phyloP scores from a whole-genome alignment of 495 filamentous ascomycete species.

The Aspergillus biplanus region DNA sequence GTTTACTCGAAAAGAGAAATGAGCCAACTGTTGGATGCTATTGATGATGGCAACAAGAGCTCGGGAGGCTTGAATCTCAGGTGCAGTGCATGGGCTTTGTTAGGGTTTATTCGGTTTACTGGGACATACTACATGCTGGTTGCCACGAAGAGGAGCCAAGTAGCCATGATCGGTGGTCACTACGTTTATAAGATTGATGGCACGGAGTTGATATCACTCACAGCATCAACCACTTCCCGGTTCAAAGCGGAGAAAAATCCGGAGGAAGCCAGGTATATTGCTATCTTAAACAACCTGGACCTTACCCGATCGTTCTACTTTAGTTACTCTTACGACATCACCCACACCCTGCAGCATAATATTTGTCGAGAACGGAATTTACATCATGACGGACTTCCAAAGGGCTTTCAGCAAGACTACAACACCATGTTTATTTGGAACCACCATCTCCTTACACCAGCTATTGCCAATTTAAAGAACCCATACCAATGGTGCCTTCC shows the following conservation, averaged over 20 bases:
- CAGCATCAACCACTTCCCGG: slow-evolving; percentile 61
- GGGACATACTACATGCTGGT: slow-evolving; percentile 97
- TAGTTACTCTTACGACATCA: slow-evolving; percentile 97
- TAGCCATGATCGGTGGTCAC: slow-evolving; percentile 94
- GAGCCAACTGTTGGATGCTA: slow-evolving; percentile 86
- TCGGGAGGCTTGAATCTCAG: slow-evolving; percentile 90
- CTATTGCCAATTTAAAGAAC: slow-evolving; percentile 67
- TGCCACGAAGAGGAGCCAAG: slow-evolving; percentile 93
- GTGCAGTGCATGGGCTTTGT: slow-evolving; percentile 88
- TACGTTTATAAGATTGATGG: slow-evolving; percentile 94
- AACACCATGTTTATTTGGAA: slow-evolving; percentile 99
- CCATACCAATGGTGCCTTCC: slow-evolving; percentile 96
- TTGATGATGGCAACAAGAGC: slow-evolving; percentile 92
- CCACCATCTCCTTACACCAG: slow-evolving; percentile 81
- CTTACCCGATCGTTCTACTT: slow-evolving; percentile 93
- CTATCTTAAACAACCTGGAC: slow-evolving; percentile 89
- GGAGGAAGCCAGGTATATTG: slow-evolving; percentile 87
- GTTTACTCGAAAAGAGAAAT: slow-evolving; percentile 93
- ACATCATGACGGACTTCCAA: slow-evolving; percentile 62
- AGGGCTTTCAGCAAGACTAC: slow-evolving; percentile 64
- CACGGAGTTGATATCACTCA: slow-evolving; percentile 90
- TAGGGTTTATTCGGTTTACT: slow-evolving; percentile 95
- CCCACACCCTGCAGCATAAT: slow-evolving; percentile 89
- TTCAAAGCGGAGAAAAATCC: slow-evolving; percentile 79
- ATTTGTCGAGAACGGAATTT: slow-evolving; percentile 78